A percentile compares a stretch with the other conserved stretches of the same genome.
phyloP scores from a whole-genome alignment of 1,139 yeast genomes.

The Candida sp. region DNA sequence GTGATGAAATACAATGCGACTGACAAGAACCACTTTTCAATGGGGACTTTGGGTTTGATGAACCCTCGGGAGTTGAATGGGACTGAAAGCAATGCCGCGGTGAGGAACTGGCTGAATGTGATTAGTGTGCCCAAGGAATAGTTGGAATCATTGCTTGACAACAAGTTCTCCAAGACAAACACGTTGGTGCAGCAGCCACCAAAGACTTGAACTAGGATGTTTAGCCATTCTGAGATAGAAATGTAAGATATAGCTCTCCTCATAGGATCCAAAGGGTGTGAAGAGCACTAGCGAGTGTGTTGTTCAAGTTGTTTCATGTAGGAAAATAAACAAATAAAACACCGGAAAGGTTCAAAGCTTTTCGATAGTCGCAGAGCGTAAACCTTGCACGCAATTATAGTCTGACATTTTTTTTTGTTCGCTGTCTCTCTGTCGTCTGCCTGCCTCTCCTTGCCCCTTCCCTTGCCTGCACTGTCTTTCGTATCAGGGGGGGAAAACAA shows the following conservation, averaged over 20 bases:
- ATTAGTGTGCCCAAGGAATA: constrained; percentile 46
- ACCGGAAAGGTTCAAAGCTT: too few relatives aligned
- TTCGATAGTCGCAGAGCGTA: too few relatives aligned
- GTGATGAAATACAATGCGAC: constrained; percentile 56
- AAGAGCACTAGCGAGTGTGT: too few relatives aligned
- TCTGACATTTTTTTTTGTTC: too few relatives aligned
- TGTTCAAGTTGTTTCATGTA: too few relatives aligned
- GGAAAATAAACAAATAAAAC: too few relatives aligned
- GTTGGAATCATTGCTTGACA: constrained; percentile 21
- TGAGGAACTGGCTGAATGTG: constrained; percentile 64
- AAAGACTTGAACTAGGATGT: constrained; percentile 46
- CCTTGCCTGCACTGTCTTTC: too few relatives aligned
- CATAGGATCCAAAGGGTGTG: not conserved
- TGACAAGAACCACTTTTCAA: constrained; percentile 48
- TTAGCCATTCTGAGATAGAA: constrained; percentile 11
- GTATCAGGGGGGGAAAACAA: too few relatives aligned
- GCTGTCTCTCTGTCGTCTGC: too few relatives aligned
- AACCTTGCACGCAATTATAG: too few relatives aligned
- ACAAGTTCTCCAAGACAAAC: constrained; percentile 59
- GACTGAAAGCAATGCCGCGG: constrained; percentile 44
- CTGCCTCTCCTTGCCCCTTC: too few relatives aligned
- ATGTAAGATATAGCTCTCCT: constrained; percentile 2
- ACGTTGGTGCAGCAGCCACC: constrained; percentile 83
- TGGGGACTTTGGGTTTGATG: constrained; percentile 43
- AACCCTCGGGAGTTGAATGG: constrained; percentile 2